Evolutionary conservation across 768 basidiomycete genomes (phyloP), one percentile per base, ranked within the genome.

Genomic region (Hemileccinum impolitum): DNA sequence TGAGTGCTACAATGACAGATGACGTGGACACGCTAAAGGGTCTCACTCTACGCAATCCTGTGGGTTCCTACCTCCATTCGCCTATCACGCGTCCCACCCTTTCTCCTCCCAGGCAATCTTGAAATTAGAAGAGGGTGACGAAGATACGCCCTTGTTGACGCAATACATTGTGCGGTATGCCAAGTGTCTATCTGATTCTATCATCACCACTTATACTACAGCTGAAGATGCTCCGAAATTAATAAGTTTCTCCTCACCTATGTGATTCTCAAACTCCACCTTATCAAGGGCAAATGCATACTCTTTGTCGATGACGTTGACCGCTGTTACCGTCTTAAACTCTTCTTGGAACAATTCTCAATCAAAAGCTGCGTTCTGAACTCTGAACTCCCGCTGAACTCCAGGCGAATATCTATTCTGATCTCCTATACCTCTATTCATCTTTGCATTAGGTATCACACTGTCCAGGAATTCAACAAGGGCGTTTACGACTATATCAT

Each of bases 401-500:
- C 94, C 17, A 81, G 95, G 86, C 84, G 43, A 25, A 61, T 37
- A 26, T 12, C 2, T 8, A 15, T 28, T 19, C 12, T 3, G 4
- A 13, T n/a, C 17, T 43, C 3, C 12, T 6, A 7, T n/a, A 18
- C 43, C 10, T 18, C 36, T 0, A 23, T 55, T 60, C 25, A 62
- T 40, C 39, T 13, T 23, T 7, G 4, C 1, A 18, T 32, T 13
- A 93, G 92, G 67, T 96, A 94, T 61, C 96, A 99, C 61, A 87
- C 87, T 2, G 96, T 99, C 1, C 94, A 99, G 59, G 96, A 97
- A 68, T 99, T 99, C 63, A 99, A 99, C 69, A 90, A 91, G 58
- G 96, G 96, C 2, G 91, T 96, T 8, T 98, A 97, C 59, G 94
- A 99, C 65, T 97, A 98, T 66, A 93, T 98, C 54, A 96, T 99